Base-by-base conservation (phyloP, 169 alveolate species). In the Ichthyophthirius multifiliis region DNA sequence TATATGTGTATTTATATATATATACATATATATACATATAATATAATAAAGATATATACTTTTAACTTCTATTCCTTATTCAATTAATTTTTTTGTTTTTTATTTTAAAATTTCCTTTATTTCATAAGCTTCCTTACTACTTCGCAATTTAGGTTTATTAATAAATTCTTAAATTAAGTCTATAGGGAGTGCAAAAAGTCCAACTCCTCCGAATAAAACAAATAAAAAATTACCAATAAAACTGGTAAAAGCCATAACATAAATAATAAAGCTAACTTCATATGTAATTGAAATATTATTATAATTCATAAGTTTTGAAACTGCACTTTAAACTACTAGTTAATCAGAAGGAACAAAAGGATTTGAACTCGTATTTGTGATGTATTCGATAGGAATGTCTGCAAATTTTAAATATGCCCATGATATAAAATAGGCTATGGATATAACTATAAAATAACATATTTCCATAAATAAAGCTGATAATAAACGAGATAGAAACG, bases 191-290 rank as follows among this genome's bases (percentile, higher is more conserved):
- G 95, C 90, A 48, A 86, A 62, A n/a, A 92, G 83, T n/a, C 97
- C 97, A 23, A 93, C 87, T 6, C 97, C 97, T n/a, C 93, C 91
- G 85, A 94, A 94, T 9, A 90, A 34, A 16, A 90, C 88, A 35
- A 94, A 87, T n/a, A 94, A 71, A 74, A 86, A 85, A 93, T 89
- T 86, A 15, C 96, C 95, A 13, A 90, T 67, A 62, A 81, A 86
- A 65, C 82, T 48, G 41, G 83, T 43, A n/a, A 85, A 47, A 0
- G 84, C 90, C 89, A 85, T 82, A 2, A 78, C 85, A 73, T 67
- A 89, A 13, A 85, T 82, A 47, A 87, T 89, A 65, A 89, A 89
- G 5, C 89, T 74, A 18, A 82, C 87, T 27, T 83, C 48, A n/a
- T n/a, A n/a, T n/a, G n/a, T n/a, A n/a, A n/a, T n/a, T n/a, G n/a